Percentiles rank a stretch among this genome's conserved stretches.
phyloP scores from a whole-genome alignment of 1,284 basidiomycete species.

The Melampsora medusae region DNA sequence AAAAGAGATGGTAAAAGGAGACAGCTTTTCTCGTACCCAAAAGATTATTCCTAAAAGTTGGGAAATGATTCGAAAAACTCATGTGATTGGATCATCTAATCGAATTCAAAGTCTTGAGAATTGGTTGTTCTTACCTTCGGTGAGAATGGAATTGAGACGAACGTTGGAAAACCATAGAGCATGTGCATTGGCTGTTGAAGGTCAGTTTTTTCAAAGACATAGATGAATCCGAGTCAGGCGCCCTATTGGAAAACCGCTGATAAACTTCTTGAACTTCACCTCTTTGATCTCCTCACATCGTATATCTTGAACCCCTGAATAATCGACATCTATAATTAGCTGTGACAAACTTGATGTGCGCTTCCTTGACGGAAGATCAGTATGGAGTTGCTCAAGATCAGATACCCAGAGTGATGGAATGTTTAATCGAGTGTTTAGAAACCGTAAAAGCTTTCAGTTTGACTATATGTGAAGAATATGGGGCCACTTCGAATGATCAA shows the following conservation, averaged over 20 bases:
- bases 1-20: not conserved
- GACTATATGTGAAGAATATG: slow-evolving; percentile 47
- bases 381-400: slow-evolving; percentile 79
- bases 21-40: slow-evolving; percentile 3
- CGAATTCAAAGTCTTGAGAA: slow-evolving; percentile 4
- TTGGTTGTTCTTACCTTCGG: slow-evolving; percentile 29
- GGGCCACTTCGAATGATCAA: not conserved
- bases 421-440: slow-evolving; percentile 65
- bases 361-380: slow-evolving; percentile 72
- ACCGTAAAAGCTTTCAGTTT: slow-evolving; percentile 66
- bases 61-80: slow-evolving; percentile 11
- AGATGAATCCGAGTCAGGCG: not conserved
- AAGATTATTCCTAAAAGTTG: slow-evolving; percentile 22
- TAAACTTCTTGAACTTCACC: not conserved
- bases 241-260: not conserved
- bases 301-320: not conserved
- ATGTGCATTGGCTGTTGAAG: slow-evolving; percentile 33
- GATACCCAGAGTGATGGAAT: slow-evolving; percentile 74
- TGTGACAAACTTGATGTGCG: slow-evolving; percentile 67
- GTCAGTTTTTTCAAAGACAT: not conserved
- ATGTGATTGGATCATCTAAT: slow-evolving; percentile 5
- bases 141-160: slow-evolving; percentile 12
- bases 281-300: not conserved
- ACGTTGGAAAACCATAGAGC: slow-evolving; percentile 6
- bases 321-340: slow-evolving; percentile 58